Conservation (phyloP, 2,329 filamentous ascomycete species). For the Colletotrichum incanum region DNA sequence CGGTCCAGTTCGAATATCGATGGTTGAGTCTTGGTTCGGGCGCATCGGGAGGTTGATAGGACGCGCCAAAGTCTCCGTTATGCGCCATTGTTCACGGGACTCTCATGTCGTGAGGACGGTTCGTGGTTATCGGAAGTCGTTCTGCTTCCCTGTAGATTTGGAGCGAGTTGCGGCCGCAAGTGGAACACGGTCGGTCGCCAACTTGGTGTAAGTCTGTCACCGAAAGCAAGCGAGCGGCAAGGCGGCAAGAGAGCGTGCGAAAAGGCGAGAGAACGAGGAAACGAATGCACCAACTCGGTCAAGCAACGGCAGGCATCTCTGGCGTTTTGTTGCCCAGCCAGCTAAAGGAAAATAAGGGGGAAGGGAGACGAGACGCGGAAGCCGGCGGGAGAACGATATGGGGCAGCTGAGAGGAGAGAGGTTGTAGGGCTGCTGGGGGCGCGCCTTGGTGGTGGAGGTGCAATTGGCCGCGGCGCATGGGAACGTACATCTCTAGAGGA, state of each 20-base stretch:
- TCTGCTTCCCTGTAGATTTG: neutral
- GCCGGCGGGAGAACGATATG: neutral
- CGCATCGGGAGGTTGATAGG: constrained; percentile 46
- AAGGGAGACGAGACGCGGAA: constrained; percentile 9
- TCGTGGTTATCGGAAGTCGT: constrained; percentile 1
- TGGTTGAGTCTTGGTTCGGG: constrained; percentile 47
- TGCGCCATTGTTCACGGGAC: constrained; percentile 35
- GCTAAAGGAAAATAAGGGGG: constrained; percentile 10
- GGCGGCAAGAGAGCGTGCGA: neutral
- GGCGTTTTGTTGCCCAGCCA: constrained; percentile 25
- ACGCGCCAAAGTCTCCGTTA: constrained; percentile 46
- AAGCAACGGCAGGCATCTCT: constrained; percentile 22
- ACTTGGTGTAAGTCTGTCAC: constrained; percentile 13
- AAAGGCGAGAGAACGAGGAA: neutral
- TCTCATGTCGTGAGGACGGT: constrained; percentile 35
- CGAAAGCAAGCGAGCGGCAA: constrained; percentile 1
- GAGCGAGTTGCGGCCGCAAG: constrained; percentile 8
- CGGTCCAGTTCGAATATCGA: constrained; percentile 53
- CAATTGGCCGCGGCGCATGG: constrained; percentile 20
- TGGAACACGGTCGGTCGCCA: constrained; percentile 7
- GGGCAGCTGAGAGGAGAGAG: constrained; percentile 33
- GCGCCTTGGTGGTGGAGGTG: constrained; percentile 27
- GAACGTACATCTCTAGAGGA: constrained; percentile 16
- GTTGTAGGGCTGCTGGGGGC: constrained; percentile 38
- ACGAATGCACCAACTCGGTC: neutral